Conservation (phyloP, 1,139 yeast genomes). For the Chernovozyma sophiae-reginae region DNA sequence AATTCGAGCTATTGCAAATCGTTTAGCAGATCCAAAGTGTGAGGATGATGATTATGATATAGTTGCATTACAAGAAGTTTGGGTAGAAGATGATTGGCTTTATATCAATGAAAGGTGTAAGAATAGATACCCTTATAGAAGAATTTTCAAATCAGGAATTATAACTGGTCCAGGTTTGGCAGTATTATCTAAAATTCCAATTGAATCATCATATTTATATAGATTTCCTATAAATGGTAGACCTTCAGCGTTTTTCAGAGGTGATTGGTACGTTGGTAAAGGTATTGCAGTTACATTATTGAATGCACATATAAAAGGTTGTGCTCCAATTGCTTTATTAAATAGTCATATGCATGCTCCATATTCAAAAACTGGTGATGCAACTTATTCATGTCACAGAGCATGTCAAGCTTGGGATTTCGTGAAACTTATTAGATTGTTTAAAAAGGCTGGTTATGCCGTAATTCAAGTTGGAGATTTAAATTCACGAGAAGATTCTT, state of each 20-base stretch:
- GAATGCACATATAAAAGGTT: slow-evolving; percentile 41
- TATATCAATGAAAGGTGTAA: slow-evolving; percentile 48
- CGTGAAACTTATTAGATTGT: slow-evolving; percentile 57
- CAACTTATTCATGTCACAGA: slow-evolving; percentile 84
- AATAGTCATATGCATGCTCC: slow-evolving; percentile 99
- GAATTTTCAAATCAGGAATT: slow-evolving; percentile 79
- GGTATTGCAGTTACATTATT: slow-evolving; percentile 75
- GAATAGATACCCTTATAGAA: slow-evolving; percentile 54
- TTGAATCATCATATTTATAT: slow-evolving; percentile 70
- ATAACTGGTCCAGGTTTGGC: slow-evolving; percentile 93
- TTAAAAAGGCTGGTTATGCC: slow-evolving; percentile 73
- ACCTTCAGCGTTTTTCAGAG: slow-evolving; percentile 88
- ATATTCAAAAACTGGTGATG: slow-evolving; percentile 76
- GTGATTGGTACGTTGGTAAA: slow-evolving; percentile 98
- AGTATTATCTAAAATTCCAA: slow-evolving; percentile 78
- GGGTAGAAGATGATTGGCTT: slow-evolving; percentile 86
- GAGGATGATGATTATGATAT: slow-evolving; percentile 62
- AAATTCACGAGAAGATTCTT: slow-evolving; percentile 81
- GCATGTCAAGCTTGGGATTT: slow-evolving; percentile 98
- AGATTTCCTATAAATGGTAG: slow-evolving; percentile 91
- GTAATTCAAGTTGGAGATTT: slow-evolving; percentile 91
- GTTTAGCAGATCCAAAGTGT: slow-evolving; percentile 40
- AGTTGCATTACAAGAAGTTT: slow-evolving; percentile 86
- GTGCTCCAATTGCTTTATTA: slow-evolving; percentile 66
- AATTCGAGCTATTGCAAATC: slow-evolving; percentile 68